A percentile compares a stretch with the other conserved stretches of the same genome.
phyloP scores from a whole-genome alignment of 192 early-diverging fungal species.

The Umbelopsis sp. region DNA sequence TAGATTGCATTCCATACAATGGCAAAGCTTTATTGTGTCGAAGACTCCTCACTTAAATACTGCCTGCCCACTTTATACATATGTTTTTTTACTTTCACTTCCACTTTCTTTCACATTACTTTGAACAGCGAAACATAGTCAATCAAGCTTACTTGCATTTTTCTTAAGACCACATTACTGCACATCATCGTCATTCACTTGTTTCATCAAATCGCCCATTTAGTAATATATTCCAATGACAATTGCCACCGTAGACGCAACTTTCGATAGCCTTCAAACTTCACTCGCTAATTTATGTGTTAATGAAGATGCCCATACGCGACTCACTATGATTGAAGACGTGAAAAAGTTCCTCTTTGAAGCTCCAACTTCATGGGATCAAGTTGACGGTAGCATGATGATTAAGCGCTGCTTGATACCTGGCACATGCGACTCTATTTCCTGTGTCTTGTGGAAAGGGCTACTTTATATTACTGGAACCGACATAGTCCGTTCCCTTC shows the following conservation, averaged over 20 bases:
- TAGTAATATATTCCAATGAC: neutral
- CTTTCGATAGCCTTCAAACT: constrained; percentile 1
- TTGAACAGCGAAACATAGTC: neutral
- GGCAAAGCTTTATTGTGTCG: constrained; percentile 13
- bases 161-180: too few species aligned
- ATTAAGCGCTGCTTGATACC: constrained; percentile 67
- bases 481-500: constrained; percentile 91
- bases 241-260: constrained; percentile 3
- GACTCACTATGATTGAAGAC: constrained; percentile 43
- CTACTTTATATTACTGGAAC: constrained; percentile 94
- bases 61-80: too few species aligned
- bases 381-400: constrained; percentile 39
- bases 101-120: constrained; percentile 1
- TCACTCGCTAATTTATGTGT: constrained; percentile 15
- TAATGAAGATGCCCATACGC: constrained; percentile 19
- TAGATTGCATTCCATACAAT: constrained; percentile 16
- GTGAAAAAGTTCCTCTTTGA: constrained; percentile 62
- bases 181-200: neutral
- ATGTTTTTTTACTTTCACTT: neutral
- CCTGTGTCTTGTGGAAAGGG: constrained; percentile 92
- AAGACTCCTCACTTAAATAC: neutral
- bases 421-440: constrained; percentile 79
- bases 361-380: constrained; percentile 65
- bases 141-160: too few species aligned
- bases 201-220: neutral